Percentiles rank a stretch among this genome's conserved stretches.
These are phyloP conservation scores for Ploettnerulaceae sp. DNA, from an alignment of 2,329 filamentous ascomycete species.

Conservation along the genomic window DNA sequence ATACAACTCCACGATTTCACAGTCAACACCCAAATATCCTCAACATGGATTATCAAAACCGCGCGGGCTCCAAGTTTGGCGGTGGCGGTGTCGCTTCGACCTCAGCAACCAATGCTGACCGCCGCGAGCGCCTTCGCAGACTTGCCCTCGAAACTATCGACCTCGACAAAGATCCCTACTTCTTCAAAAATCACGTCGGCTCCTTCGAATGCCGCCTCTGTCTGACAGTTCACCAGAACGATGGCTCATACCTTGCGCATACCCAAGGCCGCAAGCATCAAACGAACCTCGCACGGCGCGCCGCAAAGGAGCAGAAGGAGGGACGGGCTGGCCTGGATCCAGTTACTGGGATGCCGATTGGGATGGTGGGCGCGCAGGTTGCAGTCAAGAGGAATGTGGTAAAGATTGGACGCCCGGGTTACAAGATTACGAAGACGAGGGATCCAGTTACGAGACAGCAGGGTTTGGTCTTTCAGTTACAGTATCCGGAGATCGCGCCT, in stretches of 20 bases:
- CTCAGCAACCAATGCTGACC: slow-evolving; percentile 91
- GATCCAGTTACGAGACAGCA: slow-evolving; percentile 85
- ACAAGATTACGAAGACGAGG: slow-evolving; percentile 95
- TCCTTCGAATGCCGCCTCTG: slow-evolving; percentile 97
- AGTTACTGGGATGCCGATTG: slow-evolving; percentile 65
- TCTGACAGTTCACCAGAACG: slow-evolving; percentile 96
- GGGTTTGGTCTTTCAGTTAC: slow-evolving; percentile 90
- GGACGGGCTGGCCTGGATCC: slow-evolving; percentile 64
- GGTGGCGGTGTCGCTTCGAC: slow-evolving; percentile 94
- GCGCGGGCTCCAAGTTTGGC: slow-evolving; percentile 95
- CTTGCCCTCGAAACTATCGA: slow-evolving; percentile 98
- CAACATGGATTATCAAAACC: slow-evolving; percentile 75
- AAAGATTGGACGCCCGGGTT: slow-evolving; percentile 93
- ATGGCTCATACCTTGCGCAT: slow-evolving; percentile 96
- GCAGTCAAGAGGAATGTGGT: slow-evolving; percentile 74
- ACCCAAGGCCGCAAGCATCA: slow-evolving; percentile 99
- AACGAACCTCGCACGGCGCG: slow-evolving; percentile 92
- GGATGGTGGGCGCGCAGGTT: slow-evolving; percentile 62
- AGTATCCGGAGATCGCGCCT: slow-evolving; percentile 83
- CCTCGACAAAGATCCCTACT: slow-evolving; percentile 98
- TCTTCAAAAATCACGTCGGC: slow-evolving; percentile 99
- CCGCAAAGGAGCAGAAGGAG: slow-evolving; percentile 91
- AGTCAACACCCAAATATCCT: not conserved
- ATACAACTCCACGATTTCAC: not conserved
- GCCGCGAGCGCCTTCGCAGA: slow-evolving; percentile 93